Conservation (phyloP, 1,284 basidiomycete genomes). For the Cryptococcus sp. region DNA sequence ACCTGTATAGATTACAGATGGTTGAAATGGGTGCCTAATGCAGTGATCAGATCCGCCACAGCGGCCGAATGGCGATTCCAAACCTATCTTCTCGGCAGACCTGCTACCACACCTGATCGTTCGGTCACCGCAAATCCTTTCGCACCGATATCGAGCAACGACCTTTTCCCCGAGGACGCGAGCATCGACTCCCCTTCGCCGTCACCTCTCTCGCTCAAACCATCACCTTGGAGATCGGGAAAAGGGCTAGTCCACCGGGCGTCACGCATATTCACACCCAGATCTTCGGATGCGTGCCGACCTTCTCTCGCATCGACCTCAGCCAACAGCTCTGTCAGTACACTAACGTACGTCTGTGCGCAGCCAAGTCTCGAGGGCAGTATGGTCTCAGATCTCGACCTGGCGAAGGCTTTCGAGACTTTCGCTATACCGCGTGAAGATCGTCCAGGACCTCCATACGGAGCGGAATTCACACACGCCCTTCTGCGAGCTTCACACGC, state of each 20-base stretch:
- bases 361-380: not conserved
- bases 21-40: slow-evolving; percentile 94
- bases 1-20: slow-evolving; percentile 76
- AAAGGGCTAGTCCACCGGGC: not conserved
- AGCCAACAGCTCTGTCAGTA: not conserved
- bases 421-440: not conserved
- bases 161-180: not conserved
- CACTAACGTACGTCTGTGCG: not conserved
- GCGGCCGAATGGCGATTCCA: slow-evolving; percentile 96
- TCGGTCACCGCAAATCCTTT: slow-evolving; percentile 42
- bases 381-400: not conserved
- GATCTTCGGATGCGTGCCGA: not conserved
- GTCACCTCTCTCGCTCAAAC: too few species aligned
- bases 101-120: slow-evolving; percentile 62
- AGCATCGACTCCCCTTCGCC: not conserved
- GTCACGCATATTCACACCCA: not conserved
- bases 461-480: slow-evolving; percentile 60
- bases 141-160: slow-evolving; percentile 25
- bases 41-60: slow-evolving; percentile 89
- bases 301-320: not conserved
- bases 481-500: slow-evolving; percentile 91
- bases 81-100: slow-evolving; percentile 94
- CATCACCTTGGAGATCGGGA: not conserved
- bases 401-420: not conserved
- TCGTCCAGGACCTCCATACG: slow-evolving; percentile 9